Base-by-base conservation (phyloP, 169 alveolate genomes). In the Cryptosporidium canis region DNA sequence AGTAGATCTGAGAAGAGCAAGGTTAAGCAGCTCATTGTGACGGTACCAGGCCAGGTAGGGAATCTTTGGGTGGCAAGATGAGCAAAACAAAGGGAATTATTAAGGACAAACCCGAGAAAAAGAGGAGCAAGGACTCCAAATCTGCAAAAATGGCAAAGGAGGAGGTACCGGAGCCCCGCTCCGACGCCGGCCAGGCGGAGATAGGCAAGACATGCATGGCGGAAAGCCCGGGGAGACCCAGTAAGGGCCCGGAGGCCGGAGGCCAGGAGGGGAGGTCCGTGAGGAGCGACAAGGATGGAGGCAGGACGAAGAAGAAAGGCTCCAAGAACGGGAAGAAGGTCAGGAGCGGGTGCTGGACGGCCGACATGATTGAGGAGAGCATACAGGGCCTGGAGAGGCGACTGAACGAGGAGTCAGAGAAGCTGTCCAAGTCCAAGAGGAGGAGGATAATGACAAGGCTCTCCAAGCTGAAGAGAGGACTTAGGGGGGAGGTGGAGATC, bases 371-470 rank as follows among this genome's bases (percentile, higher is more conserved):
- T 4, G 51, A 77, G 21, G 35, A 77, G 24, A 77, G 87, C 21
- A 77, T 77, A 1, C 44, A 77, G 14, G 43, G 44, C 18, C 51
- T 77, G 27, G 70, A 55, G 39, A 58, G 24, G 1, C 35, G 29
- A 24, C 27, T 77, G 4, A 18, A 31, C n/a, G 65, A 41, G 1
- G 55, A 55, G 14, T 39, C 41, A 35, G 61, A 27, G 21, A 9
- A 55, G n/a, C 63, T 77, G 8, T 77, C 87, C 11, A 77, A 61
- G 21, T 77, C 87, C 21, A 77, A 77, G 21, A 77, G 24, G n/a
- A 29, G 72, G 27, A 77, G 87, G 37, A 77, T 77, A 39, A 31
- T 77, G n/a, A 7, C 12, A 48, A 55, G 87, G 37, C 66, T 77
- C 9, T 39, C 64, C n/a, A 61, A 58, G 29, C 45, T 77, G 14